A percentile compares a stretch with the other conserved stretches of the same genome.
phyloP scores from a whole-genome alignment of 2,329 filamentous ascomycete genomes.

The Ophiocordyceps unilateralis region DNA sequence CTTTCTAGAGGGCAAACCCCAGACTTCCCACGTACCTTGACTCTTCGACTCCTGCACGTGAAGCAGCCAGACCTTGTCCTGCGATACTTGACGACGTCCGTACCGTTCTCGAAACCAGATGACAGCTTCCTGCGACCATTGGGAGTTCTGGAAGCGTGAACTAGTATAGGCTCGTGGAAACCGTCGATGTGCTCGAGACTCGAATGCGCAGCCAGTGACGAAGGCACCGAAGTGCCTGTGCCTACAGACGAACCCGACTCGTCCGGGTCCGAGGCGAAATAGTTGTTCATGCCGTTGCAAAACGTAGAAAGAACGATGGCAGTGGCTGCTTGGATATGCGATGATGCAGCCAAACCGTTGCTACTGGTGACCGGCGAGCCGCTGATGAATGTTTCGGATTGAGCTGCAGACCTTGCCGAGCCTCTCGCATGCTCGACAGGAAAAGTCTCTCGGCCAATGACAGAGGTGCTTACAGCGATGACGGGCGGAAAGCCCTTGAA shows the following conservation, averaged over 20 bases:
- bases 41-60: constrained; percentile 74
- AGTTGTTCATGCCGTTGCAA: not conserved
- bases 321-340: not conserved
- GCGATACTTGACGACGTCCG: constrained; percentile 71
- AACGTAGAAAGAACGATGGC: not conserved
- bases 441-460: not conserved
- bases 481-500: not conserved
- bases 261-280: not conserved
- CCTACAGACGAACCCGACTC: not conserved
- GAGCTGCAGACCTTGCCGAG: not conserved
- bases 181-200: constrained; percentile 8
- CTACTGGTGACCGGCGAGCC: not conserved
- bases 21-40: constrained; percentile 53
- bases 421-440: not conserved
- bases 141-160: constrained; percentile 28
- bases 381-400: not conserved
- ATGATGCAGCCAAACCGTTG: not conserved
- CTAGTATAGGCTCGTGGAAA: constrained; percentile 32
- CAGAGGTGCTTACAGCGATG: not conserved
- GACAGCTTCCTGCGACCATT: constrained; percentile 33
- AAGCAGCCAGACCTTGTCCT: constrained; percentile 87
- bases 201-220: constrained; percentile 17
- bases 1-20: no score
- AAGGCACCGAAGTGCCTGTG: not conserved
- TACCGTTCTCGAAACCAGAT: constrained; percentile 23